Evolutionary conservation across 2,329 filamentous ascomycete species (phyloP), one percentile per base, ranked within the genome.

Genomic region (Xylariaceae sp.): DNA sequence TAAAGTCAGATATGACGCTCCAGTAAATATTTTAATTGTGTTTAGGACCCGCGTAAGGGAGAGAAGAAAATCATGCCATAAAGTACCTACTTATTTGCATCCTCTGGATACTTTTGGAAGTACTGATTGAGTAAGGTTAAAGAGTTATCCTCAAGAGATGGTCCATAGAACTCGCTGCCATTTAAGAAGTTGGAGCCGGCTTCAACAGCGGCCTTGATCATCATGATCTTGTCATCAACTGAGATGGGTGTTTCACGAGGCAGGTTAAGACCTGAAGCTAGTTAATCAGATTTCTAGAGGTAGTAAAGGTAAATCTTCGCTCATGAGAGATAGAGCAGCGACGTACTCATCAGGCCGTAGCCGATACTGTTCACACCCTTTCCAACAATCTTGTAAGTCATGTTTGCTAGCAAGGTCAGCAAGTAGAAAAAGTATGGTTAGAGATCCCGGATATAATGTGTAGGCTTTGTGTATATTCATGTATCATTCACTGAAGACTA

Each of bases 111-210:
- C 53, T 75, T 72, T 32, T 73, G 72, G 62, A 83, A 82, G 64
- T 83, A 83, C 18, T 74, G 69, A 37, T 78, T 73, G 15, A 83
- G 65, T 21, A 84, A 68, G 39, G 77, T 74, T 39, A 81, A 67
- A 1, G 77, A 79, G 63, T 82, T 80, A 26, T 60, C 54, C 52
- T 72, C 70, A 3, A 75, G 70, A 0, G 73, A 72, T 3, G 67
- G 59, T 26, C 81, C 81, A 63, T 84, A 83, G 53, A 82, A 73
- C 59, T 81, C 77, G 37, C 75, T 77, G 15, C 70, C 78, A 49
- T 82, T 82, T 77, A 79, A 81, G 29, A 68, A 65, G 50, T 67
- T 69, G 43, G 62, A 62, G 15, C 67, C 62, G 21, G 53, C 39
- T 13, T 60, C 59, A 4, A 80, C 64, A 3, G 77, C 64, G 32